phyloP scores from a whole-genome alignment of 78 protist genomes.

The Cavenderia fasciculata region DNA sequence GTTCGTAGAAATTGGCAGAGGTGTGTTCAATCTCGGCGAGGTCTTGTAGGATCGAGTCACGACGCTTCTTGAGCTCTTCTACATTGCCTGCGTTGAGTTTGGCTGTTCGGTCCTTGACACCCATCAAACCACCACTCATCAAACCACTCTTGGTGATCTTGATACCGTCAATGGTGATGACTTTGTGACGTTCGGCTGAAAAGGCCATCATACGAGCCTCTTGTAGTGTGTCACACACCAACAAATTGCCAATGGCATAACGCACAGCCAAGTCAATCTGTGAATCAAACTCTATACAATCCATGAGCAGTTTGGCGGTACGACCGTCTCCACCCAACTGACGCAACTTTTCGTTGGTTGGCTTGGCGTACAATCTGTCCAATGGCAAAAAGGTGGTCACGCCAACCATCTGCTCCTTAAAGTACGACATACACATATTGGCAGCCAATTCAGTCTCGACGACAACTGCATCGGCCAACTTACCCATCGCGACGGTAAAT shows the following conservation, averaged over 20 bases:
- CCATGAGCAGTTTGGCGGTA: conserved; percentile 69
- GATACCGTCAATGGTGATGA: conserved; percentile 95
- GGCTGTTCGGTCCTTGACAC: conserved; percentile 24
- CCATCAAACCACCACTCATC: conserved; percentile 92
- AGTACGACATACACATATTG: conserved; percentile 88
- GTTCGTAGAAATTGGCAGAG: neutral
- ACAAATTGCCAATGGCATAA: conserved; percentile 93
- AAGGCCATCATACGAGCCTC: conserved; percentile 90
- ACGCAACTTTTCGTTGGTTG: conserved; percentile 77
- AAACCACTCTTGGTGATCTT: conserved; percentile 91
- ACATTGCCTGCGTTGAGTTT: conserved; percentile 66
- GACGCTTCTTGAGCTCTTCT: conserved; percentile 54
- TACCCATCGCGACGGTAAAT: conserved; percentile 93
- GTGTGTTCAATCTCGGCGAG: neutral
- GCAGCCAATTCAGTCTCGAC: conserved; percentile 91
- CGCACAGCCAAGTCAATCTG: conserved; percentile 82
- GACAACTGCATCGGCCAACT: conserved; percentile 94
- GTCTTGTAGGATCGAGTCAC: conserved; percentile 23
- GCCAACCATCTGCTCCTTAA: conserved; percentile 88
- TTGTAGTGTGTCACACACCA: conserved; percentile 89
- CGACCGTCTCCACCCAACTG: conserved; percentile 57
- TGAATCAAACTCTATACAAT: conserved; percentile 65
- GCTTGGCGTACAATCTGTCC: conserved; percentile 75
- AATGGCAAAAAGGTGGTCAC: conserved; percentile 94
- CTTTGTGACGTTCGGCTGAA: conserved; percentile 10